A percentile compares a stretch with the other conserved stretches of the same genome.
These are phyloP conservation scores for Teratosphaeria pseudoeucalypti DNA, from an alignment of 2,329 filamentous ascomycete genomes.

Conservation along the genomic window DNA sequence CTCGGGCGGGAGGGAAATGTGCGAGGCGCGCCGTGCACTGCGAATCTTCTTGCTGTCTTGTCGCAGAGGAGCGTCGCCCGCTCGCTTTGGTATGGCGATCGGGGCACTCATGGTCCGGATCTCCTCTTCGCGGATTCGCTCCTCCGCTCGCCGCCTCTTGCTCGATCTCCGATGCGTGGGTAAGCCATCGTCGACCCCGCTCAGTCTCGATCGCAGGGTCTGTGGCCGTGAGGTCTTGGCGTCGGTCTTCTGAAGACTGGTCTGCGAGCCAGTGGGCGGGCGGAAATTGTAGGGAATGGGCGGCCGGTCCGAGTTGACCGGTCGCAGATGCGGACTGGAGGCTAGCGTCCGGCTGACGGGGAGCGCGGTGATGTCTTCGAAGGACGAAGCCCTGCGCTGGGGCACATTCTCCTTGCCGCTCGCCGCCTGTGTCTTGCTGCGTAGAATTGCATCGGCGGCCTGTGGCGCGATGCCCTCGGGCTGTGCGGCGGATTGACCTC, in stretches of 20 bases:
- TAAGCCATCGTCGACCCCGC: slow-evolving; percentile 35
- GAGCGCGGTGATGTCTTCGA: slow-evolving; percentile 39
- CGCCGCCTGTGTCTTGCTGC: slow-evolving; percentile 5
- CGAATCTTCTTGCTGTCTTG: slow-evolving; percentile 58
- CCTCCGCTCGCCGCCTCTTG: slow-evolving; percentile 58
- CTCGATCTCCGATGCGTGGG: slow-evolving; percentile 60
- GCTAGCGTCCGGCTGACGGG: slow-evolving; percentile 29
- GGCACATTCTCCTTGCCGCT: slow-evolving; percentile 15
- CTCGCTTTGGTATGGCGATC: slow-evolving; percentile 50
- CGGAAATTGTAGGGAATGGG: slow-evolving; percentile 36
- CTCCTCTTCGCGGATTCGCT: slow-evolving; percentile 72
- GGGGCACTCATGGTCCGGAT: slow-evolving; percentile 72
- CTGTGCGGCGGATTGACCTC: not conserved
- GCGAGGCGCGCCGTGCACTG: slow-evolving; percentile 42
- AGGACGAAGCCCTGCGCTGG: slow-evolving; percentile 25
- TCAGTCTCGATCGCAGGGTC: slow-evolving; percentile 28
- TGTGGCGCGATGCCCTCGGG: not conserved
- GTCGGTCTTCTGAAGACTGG: slow-evolving; percentile 17
- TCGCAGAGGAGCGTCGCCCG: slow-evolving; percentile 36
- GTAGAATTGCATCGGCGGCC: not conserved
- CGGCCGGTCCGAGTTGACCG: slow-evolving; percentile 28
- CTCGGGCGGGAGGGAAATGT: slow-evolving; percentile 63
- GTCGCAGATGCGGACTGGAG: slow-evolving; percentile 39
- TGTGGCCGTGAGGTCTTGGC: slow-evolving; percentile 17
- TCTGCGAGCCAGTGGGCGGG: slow-evolving; percentile 19